Evolutionary conservation across 2,329 filamentous ascomycete species (phyloP).

Genomic region (Penicillium vulpinum): DNA sequence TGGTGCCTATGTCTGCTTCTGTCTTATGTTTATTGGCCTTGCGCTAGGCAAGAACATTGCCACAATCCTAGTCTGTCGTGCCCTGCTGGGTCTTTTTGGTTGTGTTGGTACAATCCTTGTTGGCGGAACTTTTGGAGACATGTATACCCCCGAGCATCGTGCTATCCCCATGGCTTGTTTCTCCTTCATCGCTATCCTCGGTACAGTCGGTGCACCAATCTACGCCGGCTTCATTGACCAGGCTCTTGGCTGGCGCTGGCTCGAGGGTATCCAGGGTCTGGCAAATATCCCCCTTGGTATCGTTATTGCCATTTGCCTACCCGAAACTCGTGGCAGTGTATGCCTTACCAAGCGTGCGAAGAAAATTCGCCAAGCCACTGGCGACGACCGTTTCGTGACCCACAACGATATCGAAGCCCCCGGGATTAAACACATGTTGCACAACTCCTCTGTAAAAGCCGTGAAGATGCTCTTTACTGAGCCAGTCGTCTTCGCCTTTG

Average conservation of each 20-base stretch:
- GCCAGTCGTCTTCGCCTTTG: constrained; percentile 53
- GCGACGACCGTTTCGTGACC: constrained; percentile 53
- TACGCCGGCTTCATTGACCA: constrained; percentile 57
- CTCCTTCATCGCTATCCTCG: constrained; percentile 53
- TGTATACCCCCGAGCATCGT: constrained; percentile 50
- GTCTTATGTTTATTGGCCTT: constrained; percentile 51
- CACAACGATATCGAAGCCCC: constrained; percentile 55
- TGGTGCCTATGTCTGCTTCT: constrained; percentile 49
- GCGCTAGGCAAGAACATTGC: constrained; percentile 51
- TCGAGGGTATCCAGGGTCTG: constrained; percentile 55
- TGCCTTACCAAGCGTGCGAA: constrained; percentile 53
- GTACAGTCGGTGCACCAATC: constrained; percentile 55
- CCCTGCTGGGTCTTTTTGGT: constrained; percentile 52
- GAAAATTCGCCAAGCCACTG: constrained; percentile 48
- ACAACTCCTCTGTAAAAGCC: constrained; percentile 53
- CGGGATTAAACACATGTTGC: constrained; percentile 44
- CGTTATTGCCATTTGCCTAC: constrained; percentile 47
- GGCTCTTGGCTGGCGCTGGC: constrained; percentile 55
- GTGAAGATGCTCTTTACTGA: constrained; percentile 53
- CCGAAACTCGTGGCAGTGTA: constrained; percentile 51
- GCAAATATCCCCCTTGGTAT: constrained; percentile 53
- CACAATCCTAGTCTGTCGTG: constrained; percentile 51
- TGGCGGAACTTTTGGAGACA: constrained; percentile 53
- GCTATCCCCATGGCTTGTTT: constrained; percentile 52
- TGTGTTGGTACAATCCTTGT: constrained; percentile 54